These are phyloP conservation scores for Penicillium polonicum DNA, from an alignment of 2,329 filamentous ascomycete genomes.

Conservation along the genomic window DNA sequence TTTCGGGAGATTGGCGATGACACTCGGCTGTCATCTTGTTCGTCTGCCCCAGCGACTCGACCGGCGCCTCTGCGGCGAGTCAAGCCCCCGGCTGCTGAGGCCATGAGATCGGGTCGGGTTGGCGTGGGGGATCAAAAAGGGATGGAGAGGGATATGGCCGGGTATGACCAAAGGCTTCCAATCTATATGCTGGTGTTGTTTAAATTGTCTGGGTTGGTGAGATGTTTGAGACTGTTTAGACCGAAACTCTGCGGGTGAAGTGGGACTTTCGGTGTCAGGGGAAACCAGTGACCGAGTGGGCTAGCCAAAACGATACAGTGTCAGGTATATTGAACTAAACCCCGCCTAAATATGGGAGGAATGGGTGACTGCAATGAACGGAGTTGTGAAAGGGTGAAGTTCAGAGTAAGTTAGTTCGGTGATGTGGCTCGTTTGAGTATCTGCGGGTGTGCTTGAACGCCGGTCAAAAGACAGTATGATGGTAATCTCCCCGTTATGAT, in stretches of 20 bases:
- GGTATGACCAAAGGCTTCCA: constrained; percentile 8
- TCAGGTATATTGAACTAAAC: background rate
- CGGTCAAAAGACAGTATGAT: background rate
- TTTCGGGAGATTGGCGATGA: constrained; percentile 63
- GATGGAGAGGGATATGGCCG: constrained; percentile 7
- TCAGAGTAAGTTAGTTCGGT: background rate
- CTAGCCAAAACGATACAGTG: constrained; percentile 11
- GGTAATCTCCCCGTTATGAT: background rate
- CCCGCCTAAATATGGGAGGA: background rate
- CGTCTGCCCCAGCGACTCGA: constrained; percentile 57
- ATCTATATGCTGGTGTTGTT: constrained; percentile 24
- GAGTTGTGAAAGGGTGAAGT: background rate
- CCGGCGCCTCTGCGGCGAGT: constrained; percentile 67
- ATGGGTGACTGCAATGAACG: background rate
- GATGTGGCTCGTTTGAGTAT: constrained; percentile 8
- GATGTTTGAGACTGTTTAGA: constrained; percentile 24
- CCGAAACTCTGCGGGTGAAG: constrained; percentile 25
- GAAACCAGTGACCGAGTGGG: constrained; percentile 25
- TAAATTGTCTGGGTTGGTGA: constrained; percentile 25
- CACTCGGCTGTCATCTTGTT: constrained; percentile 64
- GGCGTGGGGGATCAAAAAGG: constrained; percentile 14
- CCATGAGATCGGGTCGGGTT: constrained; percentile 48
- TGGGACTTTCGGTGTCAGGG: constrained; percentile 30
- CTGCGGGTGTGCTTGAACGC: constrained; percentile 1
- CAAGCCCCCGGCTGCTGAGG: constrained; percentile 65